Base-by-base conservation (phyloP, 1,139 yeast genomes). In the Pichia inconspicua region DNA sequence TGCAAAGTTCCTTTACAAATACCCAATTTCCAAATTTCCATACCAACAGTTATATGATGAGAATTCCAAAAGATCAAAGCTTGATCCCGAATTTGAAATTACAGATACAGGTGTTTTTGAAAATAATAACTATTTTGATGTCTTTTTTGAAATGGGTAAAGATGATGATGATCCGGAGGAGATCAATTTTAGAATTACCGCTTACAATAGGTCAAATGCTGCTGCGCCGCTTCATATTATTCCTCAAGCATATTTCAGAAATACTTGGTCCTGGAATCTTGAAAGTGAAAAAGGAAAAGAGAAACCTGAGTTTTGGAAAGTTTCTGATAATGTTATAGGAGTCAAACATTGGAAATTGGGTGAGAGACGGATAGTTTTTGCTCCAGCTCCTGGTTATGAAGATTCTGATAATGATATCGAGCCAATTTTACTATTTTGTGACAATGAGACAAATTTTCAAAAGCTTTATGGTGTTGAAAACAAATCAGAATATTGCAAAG, bases 231-330 rank as follows among this genome's bases (percentile, higher is more conserved):
- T 90, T 53, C 96, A 89, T 66, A 75, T 90, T 46, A 67, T 86
- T 51, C 97, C 97, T 8, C 97, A 90, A 60, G 69, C 86, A 43
- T 81, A 84, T 57, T 87, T 84, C 66, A 78, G 97, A 69, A 90
- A 90, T 66, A 87, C 95, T 30, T 90, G 97, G 97, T 72, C 84
- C 17, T 90, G 97, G 96, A 89, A 90, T 39, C 66, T 73, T 30
- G 77, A 76, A 53, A 68, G 72, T 42, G 60, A 64, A 15, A 58
- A 64, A 41, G 67, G 66, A 11, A 78, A 76, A 58, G 95, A 95
- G 12, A 61, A 66, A 17, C 66, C 69, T 6, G 66, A 70, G 55
- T 68, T 67, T 52, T 61, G 61, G 41, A 58, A 70, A 8, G 76
- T 74, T 37, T 46, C 61, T 9, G 70, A 66, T 22, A 66, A 64